A percentile compares a stretch with the other conserved stretches of the same genome.
Conservation (phyloP, 768 basidiomycete genomes). For the Tricholoma saponaceum region DNA sequence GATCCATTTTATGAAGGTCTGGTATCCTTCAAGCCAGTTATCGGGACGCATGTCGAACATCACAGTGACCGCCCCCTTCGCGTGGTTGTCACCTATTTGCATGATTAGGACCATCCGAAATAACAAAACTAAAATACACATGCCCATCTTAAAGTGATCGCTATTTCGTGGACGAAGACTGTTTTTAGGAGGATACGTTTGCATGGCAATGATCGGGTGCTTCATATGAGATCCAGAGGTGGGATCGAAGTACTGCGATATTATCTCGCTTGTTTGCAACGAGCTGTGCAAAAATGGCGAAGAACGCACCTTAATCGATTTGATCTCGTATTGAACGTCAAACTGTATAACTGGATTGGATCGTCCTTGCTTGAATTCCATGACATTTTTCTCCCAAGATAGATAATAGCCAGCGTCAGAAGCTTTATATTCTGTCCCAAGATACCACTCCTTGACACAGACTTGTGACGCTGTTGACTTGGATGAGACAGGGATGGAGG, state of each 20-base stretch:
- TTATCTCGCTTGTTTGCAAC: background rate
- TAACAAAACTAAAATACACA: background rate
- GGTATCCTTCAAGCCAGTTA: background rate
- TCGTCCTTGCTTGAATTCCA: constrained; percentile 2
- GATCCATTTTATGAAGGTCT: constrained; percentile 9
- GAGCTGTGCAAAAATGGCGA: background rate
- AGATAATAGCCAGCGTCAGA: constrained; percentile 8
- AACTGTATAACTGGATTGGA: background rate
- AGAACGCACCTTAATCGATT: constrained; percentile 1
- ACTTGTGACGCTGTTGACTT: constrained; percentile 1
- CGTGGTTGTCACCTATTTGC: constrained; percentile 7
- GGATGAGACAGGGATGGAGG: background rate
- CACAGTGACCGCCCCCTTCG: constrained; percentile 15
- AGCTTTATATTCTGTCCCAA: constrained; percentile 15
- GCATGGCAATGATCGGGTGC: background rate
- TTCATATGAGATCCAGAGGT: background rate
- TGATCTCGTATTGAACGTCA: background rate
- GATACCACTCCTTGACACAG: constrained; percentile 21
- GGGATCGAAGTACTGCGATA: background rate
- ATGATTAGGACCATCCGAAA: background rate
- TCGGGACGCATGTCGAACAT: constrained; percentile 11
- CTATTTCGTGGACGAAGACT: background rate
- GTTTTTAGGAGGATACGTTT: background rate
- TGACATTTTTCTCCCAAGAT: background rate
- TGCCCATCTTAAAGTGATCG: background rate